Evolutionary conservation across 345 rosid species (phyloP), one percentile per base, ranked within the genome.

Genomic region (Eucalyptus grandis): DNA sequence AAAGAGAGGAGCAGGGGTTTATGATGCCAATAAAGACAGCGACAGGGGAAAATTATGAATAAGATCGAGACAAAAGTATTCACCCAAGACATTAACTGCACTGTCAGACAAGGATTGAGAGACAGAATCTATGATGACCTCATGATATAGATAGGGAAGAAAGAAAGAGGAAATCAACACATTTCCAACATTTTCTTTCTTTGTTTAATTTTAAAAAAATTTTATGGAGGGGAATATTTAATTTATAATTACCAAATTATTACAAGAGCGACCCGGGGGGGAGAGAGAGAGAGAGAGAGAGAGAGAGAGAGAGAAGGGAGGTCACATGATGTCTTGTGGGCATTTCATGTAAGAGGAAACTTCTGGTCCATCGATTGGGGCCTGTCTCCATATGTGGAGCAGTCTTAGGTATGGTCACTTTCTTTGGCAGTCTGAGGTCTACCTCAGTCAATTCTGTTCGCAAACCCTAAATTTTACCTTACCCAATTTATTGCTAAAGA

Each of bases 61-160:
- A 77, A 77, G 83, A 77, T 77, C 14, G 83, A 77, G 83, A 77
- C 83, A 77, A 77, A 77, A 37, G 46, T 77, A 37, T 77, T 77
- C 83, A 6, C 83, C 83, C 83, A 11, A 77, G 83, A 77, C 83
- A 77, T 77, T 88, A 51, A 82, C 67, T 81, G 60, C 77, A 54
- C 65, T 87, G 69, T 88, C 62, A 65, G 86, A 56, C 11, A 49
- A 43, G 83, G 88, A 88, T 62, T 81, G 83, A 53, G 47, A 34
- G 87, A 65, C 47, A n/a, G 85, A 46, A 77, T 77, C 47, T 88
- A 88, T 88, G 90, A 88, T 88, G 90, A 88, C 90, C 90, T 88
- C 90, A 88, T 88, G 90, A 88, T 88, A 88, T 51, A 83, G 90
- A 83, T 88, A 47, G 87, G 86, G 87, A 82, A 88, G 51, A 82